Evolutionary conservation across 257 asterid genomes (phyloP), one percentile per base, ranked within the genome.

Genomic region (Asclepias syriaca): DNA sequence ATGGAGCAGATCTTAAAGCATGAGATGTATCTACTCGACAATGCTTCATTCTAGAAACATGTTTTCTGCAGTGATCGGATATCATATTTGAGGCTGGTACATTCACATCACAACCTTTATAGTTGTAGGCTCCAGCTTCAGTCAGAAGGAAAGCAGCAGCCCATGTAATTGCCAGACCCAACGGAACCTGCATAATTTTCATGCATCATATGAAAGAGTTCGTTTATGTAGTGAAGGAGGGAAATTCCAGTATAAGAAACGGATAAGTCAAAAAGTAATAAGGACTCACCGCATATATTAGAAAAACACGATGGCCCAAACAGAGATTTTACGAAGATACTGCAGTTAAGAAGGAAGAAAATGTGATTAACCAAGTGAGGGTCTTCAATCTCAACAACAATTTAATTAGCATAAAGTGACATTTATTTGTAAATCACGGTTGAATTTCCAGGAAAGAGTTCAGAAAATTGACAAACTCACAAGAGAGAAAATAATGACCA

Each of bases 301-400:
- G 89, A 78, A 95, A 95, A 59, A 90, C 82, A 12, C 98, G 98
- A 82, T 95, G 99, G 57, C 97, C 98, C 78, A 95, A 81, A 95
- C 68, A 5, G 99, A 90, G 79, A 92, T 79, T 78, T 90, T 95
- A 32, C 98, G 98, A 76, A 95, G 99, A 81, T 95, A 92, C 99
- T 95, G 97, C 91, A 89, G 68, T 72, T 57, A 69, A 78, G 63
- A 34, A 59, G 65, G 65, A n/a, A 56, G 15, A 1, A 45, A 51
- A 16, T 60, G 22, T 2, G 18, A 70, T 63, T 15, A 34, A 11
- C 15, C 72, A 61, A 51, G 27, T 50, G 39, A 21, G 66, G 18
- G 32, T 39, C 46, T 73, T 11, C 39, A 43, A 59, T 15, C 19
- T 58, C 21, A 10, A 46, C 60, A 19, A 66, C 27, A 70, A 53